Percentiles rank a stretch among this genome's conserved stretches.
Evolutionary conservation across 192 early-diverging fungal species (phyloP).

Genomic region (Coemansia javaensis): DNA sequence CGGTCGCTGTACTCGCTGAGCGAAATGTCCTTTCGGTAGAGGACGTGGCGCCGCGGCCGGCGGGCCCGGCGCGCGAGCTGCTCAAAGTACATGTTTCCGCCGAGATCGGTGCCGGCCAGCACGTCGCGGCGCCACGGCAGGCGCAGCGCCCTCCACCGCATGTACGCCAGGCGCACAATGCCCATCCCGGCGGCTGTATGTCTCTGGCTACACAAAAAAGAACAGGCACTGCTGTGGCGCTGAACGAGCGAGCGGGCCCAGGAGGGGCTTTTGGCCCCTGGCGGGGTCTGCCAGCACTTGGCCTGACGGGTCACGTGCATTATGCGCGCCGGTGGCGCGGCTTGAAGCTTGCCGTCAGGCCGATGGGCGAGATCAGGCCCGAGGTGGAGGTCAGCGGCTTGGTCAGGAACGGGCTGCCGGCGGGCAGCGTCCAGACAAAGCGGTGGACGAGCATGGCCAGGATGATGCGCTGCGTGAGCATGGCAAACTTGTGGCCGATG

Average conservation of each 20-base stretch:
- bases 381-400: conserved; percentile 25
- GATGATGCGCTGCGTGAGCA: conserved; percentile 57
- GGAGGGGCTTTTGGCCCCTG: too few species aligned
- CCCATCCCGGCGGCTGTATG: not conserved
- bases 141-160: conserved; percentile 40
- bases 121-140: conserved; percentile 43
- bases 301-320: not conserved
- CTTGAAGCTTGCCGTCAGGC: conserved; percentile 26
- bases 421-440: conserved; percentile 38
- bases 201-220: not conserved
- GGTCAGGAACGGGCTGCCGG: conserved; percentile 30
- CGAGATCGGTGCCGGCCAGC: conserved; percentile 33
- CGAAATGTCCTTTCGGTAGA: conserved; percentile 21
- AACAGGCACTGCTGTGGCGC: not conserved
- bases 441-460: conserved; percentile 51
- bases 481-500: conserved; percentile 56
- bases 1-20: conserved; percentile 36
- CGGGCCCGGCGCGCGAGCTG: conserved; percentile 8
- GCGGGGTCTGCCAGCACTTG: not conserved
- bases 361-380: conserved; percentile 41
- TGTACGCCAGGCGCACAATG: conserved; percentile 10
- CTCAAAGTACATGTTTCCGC: conserved; percentile 48
- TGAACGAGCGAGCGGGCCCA: too few species aligned
- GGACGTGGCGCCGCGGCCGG: conserved; percentile 28
- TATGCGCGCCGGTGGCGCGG: not conserved